Percentiles rank a stretch among this genome's conserved stretches.
Evolutionary conservation across 768 basidiomycete species (phyloP).

Genomic region (Amylocystis lapponica): DNA sequence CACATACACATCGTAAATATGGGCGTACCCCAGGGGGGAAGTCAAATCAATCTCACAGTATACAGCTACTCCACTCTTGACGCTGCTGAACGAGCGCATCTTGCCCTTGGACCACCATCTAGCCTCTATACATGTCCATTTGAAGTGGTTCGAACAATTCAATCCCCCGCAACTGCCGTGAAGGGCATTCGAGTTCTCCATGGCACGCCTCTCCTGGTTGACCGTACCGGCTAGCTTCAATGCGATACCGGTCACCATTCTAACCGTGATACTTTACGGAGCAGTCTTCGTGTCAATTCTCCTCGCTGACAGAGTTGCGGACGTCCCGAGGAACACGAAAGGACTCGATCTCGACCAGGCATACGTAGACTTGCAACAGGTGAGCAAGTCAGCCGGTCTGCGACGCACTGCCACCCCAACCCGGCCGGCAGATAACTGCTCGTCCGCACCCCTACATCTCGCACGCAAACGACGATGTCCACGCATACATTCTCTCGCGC

Average conservation of each 20-base stretch:
- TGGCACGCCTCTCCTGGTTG: no score
- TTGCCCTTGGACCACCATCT: no score
- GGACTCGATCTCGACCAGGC: constrained; percentile 47
- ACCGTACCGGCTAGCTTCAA: constrained; percentile 27
- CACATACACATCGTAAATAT: no score
- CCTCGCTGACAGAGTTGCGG: constrained; percentile 42
- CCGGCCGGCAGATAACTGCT: constrained; percentile 65
- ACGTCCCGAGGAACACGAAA: constrained; percentile 34
- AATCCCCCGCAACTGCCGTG: no score
- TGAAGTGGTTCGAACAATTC: no score
- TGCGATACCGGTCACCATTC: constrained; percentile 37
- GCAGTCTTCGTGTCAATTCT: constrained; percentile 41
- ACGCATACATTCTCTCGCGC: constrained; percentile 50
- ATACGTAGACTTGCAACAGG: constrained; percentile 52
- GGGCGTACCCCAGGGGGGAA: no score
- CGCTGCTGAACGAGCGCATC: no score
- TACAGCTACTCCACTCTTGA: no score
- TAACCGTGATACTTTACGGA: constrained; percentile 43
- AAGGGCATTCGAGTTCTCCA: no score
- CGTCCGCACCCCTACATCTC: constrained; percentile 77
- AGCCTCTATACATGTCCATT: no score
- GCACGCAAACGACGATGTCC: constrained; percentile 67
- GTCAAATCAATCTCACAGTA: no score
- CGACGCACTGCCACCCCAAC: background rate
- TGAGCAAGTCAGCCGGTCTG: constrained; percentile 20